Evolutionary conservation across 208 protist species (phyloP), one percentile per base, ranked within the genome.

Genomic region (Crithidia expoeki): DNA sequence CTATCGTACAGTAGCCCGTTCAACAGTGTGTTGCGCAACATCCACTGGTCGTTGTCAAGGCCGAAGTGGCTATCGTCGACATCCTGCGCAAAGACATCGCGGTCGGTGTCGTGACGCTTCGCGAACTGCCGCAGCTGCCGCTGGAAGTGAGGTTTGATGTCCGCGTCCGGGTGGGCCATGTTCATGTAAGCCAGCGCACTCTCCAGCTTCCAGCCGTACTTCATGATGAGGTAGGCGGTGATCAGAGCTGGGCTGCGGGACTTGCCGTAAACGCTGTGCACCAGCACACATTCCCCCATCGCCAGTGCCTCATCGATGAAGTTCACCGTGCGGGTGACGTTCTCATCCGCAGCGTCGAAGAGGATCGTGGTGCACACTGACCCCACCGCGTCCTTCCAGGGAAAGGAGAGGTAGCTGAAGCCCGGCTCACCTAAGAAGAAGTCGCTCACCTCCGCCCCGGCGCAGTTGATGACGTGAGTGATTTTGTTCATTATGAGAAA

Each of bases 401-500:
- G 93, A 61, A 97, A 98, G 0, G 94, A 92, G 21, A 98, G 79
- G 78, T 98, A 98, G 34, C 85, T 83, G 34, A 97, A 84, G 16
- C 79, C 87, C 7, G 80, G 71, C 51, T 93, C 88, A 30, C 88
- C 85, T 23, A 73, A 49, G 62, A 93, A 97, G 63, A 92, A 86
- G 71, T 97, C 88, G 12, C 76, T 78, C 6, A 95, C 76, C 68
- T 98, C 92, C 4, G 79, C 89, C 30, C 88, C 93, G 10, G 92
- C 88, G 68, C 94, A 98, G 79, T 98, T 98, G 47, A 98, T 84
- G 42, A 98, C 78, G 72, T 98, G 92, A 16, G 87, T 94, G 59
- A 98, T 94, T 68, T 98, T 98, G 70, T 98, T 98, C 78, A 96
- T 90, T 12, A 71, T 71, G 32, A 98, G 74, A 66, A 98, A 96